Evolutionary conservation across 345 rosid species (phyloP).

Genomic region (Citrus trifoliata): DNA sequence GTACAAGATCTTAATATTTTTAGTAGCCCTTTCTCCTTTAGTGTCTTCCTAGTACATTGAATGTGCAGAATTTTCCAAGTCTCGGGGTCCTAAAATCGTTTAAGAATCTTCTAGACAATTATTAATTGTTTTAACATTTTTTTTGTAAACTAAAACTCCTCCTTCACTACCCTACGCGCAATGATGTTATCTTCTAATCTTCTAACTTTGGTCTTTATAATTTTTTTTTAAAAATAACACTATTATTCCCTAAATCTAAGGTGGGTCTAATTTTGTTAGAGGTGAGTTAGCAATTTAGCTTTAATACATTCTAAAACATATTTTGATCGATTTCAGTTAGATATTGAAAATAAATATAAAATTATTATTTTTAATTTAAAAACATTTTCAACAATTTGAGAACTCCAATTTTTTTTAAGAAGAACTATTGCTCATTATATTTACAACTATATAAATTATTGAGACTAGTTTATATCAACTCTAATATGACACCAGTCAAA

Average conservation of each 20-base stretch:
- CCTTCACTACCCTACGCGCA: background rate
- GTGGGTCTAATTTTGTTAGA: background rate
- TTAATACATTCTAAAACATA: background rate
- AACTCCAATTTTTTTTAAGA: no score
- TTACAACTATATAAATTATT: no score
- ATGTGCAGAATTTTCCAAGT: conserved; percentile 4
- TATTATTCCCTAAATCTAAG: background rate
- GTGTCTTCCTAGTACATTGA: conserved; percentile 5
- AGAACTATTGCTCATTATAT: no score
- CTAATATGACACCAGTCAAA: no score
- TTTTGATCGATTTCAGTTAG: background rate
- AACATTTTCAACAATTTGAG: background rate
- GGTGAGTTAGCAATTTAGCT: background rate
- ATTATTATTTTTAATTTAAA: background rate
- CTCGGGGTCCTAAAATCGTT: background rate
- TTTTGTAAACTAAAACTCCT: no score
- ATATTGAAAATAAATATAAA: background rate
- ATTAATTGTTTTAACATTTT: background rate
- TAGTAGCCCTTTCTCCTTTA: background rate
- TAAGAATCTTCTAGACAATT: background rate
- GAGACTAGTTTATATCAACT: no score
- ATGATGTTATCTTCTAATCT: background rate
- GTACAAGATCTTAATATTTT: background rate
- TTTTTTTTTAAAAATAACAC: background rate
- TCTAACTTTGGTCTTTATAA: background rate